phyloP scores from a whole-genome alignment of 495 filamentous ascomycete species.

The Aspergillus nanangensis region DNA sequence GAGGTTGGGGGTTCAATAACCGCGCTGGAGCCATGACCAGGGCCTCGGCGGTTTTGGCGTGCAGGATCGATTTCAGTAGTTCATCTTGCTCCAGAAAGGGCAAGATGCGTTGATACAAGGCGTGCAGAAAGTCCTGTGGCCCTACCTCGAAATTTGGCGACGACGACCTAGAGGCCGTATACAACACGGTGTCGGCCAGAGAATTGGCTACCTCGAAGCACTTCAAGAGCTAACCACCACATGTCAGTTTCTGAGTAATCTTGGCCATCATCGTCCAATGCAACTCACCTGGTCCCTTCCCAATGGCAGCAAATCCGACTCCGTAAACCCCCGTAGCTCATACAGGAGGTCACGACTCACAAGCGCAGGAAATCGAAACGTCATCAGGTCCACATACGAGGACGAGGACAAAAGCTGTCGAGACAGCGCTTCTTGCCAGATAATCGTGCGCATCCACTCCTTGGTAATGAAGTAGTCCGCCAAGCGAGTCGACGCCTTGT shows the following conservation, averaged over 20 bases:
- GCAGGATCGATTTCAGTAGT: conserved; percentile 24
- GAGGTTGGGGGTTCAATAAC: conserved; percentile 9
- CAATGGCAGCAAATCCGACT: conserved; percentile 25
- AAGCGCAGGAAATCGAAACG: conserved; percentile 65
- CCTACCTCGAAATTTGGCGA: conserved; percentile 14
- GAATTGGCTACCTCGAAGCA: conserved; percentile 34
- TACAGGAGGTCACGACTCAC: conserved; percentile 65
- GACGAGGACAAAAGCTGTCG: conserved; percentile 49
- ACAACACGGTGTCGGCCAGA: conserved; percentile 27
- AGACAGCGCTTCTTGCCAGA: conserved; percentile 65
- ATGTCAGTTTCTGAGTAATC: background rate
- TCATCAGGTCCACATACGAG: conserved; percentile 55
- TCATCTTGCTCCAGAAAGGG: conserved; percentile 27
- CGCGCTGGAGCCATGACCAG: conserved; percentile 23
- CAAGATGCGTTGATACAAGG: conserved; percentile 25
- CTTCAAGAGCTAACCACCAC: conserved; percentile 31
- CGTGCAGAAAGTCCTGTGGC: conserved; percentile 28
- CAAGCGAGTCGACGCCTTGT: conserved; percentile 15
- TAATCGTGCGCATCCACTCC: conserved; percentile 71
- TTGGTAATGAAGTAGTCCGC: conserved; percentile 29
- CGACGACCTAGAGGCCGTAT: background rate
- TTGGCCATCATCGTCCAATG: background rate
- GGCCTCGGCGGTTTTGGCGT: conserved; percentile 25
- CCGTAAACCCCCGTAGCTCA: conserved; percentile 18
- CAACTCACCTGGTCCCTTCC: conserved; percentile 28